A percentile compares a stretch with the other conserved stretches of the same genome.
Conservation (phyloP, 495 filamentous ascomycete species). For the Amorphotheca resinae region DNA sequence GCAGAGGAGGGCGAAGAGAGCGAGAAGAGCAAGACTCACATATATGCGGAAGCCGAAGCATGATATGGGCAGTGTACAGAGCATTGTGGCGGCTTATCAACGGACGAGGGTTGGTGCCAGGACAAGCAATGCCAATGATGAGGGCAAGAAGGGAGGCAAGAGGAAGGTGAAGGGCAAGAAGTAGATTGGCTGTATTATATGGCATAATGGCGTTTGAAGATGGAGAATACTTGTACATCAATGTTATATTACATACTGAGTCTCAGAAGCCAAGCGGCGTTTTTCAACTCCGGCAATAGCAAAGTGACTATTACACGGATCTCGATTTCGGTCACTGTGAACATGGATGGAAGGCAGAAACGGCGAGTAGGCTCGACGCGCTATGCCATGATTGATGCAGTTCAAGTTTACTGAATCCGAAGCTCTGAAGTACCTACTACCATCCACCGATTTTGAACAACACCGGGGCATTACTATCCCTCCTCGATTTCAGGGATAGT, state of each 20-base stretch:
- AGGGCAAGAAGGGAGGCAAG: conserved; percentile 11
- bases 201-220: background rate
- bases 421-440: no score
- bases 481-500: no score
- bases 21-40: conserved; percentile 77
- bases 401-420: no score
- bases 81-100: conserved; percentile 56
- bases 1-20: conserved; percentile 69
- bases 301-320: no score
- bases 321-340: no score
- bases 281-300: no score
- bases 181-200: background rate
- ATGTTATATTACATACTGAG: background rate
- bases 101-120: conserved; percentile 43
- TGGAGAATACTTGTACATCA: background rate
- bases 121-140: conserved; percentile 5
- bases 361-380: no score
- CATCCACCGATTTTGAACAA: no score
- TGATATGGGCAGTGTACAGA: conserved; percentile 42
- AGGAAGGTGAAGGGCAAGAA: conserved; percentile 16
- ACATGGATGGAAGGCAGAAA: no score
- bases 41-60: conserved; percentile 71
- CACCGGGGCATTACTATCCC: no score
- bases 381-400: no score
- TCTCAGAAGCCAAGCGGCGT: background rate